Evolutionary conservation across 2,329 filamentous ascomycete genomes (phyloP).

Genomic region (Colletotrichum costaricense): DNA sequence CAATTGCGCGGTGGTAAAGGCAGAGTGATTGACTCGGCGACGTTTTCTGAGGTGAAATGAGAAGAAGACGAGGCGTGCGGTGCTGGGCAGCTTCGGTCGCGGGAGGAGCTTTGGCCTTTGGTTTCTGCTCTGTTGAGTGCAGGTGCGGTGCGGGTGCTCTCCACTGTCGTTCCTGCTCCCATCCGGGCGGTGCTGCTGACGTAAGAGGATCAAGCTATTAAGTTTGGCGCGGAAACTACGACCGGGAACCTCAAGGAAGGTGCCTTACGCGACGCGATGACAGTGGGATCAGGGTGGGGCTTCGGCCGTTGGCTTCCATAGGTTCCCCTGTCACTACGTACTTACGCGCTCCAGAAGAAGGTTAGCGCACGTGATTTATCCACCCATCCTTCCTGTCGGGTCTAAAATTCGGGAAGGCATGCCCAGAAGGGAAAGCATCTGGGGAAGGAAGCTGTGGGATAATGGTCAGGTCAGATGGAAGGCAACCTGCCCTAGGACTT

Average conservation of each 20-base stretch:
- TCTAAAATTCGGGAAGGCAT: neutral
- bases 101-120: slow-evolving; percentile 27
- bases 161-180: neutral
- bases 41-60: neutral
- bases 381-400: neutral
- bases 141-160: neutral
- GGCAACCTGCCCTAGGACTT: neutral
- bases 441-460: neutral
- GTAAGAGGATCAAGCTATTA: slow-evolving; percentile 5
- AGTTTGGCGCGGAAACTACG: neutral
- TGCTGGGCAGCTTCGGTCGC: slow-evolving; percentile 13
- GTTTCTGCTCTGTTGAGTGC: neutral
- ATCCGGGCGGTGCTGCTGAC: neutral
- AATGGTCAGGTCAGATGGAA: neutral
- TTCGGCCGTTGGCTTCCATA: neutral
- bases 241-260: neutral
- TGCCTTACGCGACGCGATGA: neutral
- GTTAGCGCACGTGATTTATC: neutral
- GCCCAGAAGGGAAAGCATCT: too few species aligned
- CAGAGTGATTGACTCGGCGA: neutral
- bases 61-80: neutral
- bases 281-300: too few species aligned
- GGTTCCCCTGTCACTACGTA: neutral
- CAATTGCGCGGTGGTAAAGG: slow-evolving; percentile 4
- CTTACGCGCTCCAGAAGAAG: neutral